These are phyloP conservation scores for Quercus phellos DNA, from an alignment of 331 rosid genomes.

Conservation along the genomic window DNA sequence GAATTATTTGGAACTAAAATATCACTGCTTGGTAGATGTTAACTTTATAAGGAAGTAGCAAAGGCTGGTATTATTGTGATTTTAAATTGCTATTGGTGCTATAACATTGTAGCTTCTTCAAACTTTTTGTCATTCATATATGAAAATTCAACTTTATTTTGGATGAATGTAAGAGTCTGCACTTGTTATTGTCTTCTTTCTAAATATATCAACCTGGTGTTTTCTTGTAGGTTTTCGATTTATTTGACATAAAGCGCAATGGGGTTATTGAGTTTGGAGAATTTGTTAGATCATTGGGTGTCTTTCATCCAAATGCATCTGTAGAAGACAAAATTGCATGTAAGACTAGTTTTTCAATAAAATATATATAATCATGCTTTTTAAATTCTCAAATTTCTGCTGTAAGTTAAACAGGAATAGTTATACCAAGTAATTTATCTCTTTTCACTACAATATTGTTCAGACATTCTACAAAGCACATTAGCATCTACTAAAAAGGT, in stretches of 20 bases:
- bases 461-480: neutral
- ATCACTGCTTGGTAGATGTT: neutral
- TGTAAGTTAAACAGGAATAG: neutral
- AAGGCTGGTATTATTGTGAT: neutral
- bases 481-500: constrained; percentile 16
- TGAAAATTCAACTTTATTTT: neutral
- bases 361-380: neutral
- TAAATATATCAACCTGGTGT: constrained; percentile 4
- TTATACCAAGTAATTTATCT: neutral
- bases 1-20: neutral
- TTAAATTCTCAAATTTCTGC: neutral
- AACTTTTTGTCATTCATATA: neutral
- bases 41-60: neutral
- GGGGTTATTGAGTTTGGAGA: constrained; percentile 95
- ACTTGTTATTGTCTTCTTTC: neutral
- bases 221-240: constrained; percentile 64
- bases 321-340: constrained; percentile 69
- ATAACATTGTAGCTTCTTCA: neutral
- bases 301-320: constrained; percentile 80
- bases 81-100: neutral
- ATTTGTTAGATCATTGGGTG: constrained; percentile 79
- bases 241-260: constrained; percentile 77
- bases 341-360: constrained; percentile 27
- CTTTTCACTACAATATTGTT: neutral
- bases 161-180: neutral